phyloP scores from a whole-genome alignment of 176 grass and related monocot species.

The Hyparrhenia diplandra region DNA sequence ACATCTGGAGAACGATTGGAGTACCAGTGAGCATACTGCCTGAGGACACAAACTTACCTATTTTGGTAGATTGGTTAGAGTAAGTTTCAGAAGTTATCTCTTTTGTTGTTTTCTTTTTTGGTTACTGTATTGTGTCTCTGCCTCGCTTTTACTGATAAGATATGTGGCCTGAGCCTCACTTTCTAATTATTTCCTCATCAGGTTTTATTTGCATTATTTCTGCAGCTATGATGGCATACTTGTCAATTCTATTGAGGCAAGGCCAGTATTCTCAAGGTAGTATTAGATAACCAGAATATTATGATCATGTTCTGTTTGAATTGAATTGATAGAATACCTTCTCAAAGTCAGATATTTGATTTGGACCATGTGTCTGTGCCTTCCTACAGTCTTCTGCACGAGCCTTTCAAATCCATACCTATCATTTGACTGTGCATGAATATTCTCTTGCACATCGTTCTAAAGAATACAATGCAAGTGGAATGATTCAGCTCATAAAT shows the following conservation, averaged over 20 bases:
- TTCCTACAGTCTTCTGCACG: slow-evolving; percentile 80
- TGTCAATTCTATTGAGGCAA: slow-evolving; percentile 81
- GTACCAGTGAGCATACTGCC: slow-evolving; percentile 54
- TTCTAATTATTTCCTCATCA: slow-evolving; percentile 60
- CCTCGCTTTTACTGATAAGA: slow-evolving; percentile 13
- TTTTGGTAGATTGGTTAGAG: slow-evolving; percentile 81
- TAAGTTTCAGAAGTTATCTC: slow-evolving; percentile 57
- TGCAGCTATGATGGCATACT: slow-evolving; percentile 97
- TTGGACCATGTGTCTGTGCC: slow-evolving; percentile 26
- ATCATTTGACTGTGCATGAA: slow-evolving; percentile 93
- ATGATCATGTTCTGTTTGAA: slow-evolving; percentile 15
- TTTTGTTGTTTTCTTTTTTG: slow-evolving; percentile 22
- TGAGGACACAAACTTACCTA: slow-evolving; percentile 16
- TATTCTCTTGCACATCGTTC: slow-evolving; percentile 57
- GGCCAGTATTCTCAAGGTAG: slow-evolving; percentile 83
- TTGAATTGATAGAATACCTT: slow-evolving; percentile 21
- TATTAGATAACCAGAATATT: slow-evolving; percentile 26
- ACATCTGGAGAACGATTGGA: slow-evolving; percentile 61
- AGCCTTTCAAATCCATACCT: slow-evolving; percentile 98
- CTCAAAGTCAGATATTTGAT: slow-evolving; percentile 28
- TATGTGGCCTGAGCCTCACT: slow-evolving; percentile 33
- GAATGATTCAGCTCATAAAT: slow-evolving; percentile 63
- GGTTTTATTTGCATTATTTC: slow-evolving; percentile 69
- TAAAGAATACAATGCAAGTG: slow-evolving; percentile 57
- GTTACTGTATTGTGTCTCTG: neutral